Evolutionary conservation across 1,284 basidiomycete species (phyloP).

Genomic region (Malassezia brasiliensis): DNA sequence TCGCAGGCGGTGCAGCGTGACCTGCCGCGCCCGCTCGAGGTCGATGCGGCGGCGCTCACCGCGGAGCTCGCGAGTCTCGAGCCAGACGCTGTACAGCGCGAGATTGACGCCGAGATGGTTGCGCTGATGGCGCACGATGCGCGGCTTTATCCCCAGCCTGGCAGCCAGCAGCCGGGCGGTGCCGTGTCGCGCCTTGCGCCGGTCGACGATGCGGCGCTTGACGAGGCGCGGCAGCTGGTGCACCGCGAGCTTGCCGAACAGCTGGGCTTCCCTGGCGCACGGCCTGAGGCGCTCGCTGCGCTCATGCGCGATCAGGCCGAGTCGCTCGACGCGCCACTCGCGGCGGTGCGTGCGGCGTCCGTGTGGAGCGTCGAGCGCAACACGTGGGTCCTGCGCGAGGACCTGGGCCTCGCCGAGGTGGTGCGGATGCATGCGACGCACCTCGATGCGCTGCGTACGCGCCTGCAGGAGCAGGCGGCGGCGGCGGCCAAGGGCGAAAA

Average conservation of each 20-base stretch:
- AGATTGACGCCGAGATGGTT: constrained; percentile 72
- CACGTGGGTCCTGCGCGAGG: constrained; percentile 58
- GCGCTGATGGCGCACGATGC: constrained; percentile 77
- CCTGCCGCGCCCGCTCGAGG: constrained; percentile 74
- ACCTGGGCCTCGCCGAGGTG: constrained; percentile 57
- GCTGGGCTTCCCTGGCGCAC: constrained; percentile 76
- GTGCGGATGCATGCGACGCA: constrained; percentile 59
- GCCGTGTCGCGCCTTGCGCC: constrained; percentile 64
- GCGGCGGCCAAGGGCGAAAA: constrained; percentile 81
- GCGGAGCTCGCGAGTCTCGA: constrained; percentile 41
- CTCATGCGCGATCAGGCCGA: constrained; percentile 52
- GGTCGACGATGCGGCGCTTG: constrained; percentile 69
- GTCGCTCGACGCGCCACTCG: constrained; percentile 42
- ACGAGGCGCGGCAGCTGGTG: constrained; percentile 62
- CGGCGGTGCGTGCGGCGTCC: constrained; percentile 52
- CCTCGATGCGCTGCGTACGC: constrained; percentile 60
- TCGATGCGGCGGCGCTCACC: constrained; percentile 58
- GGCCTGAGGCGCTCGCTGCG: constrained; percentile 58
- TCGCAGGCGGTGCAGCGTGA: constrained; percentile 71
- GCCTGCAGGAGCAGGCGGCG: constrained; percentile 70
- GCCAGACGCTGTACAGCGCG: constrained; percentile 47
- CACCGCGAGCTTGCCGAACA: constrained; percentile 68
- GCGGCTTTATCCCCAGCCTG: constrained; percentile 75
- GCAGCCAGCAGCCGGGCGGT: constrained; percentile 66
- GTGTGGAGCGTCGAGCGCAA: constrained; percentile 57